Percentiles rank a stretch among this genome's conserved stretches.
These are phyloP conservation scores for Tilletiopsis washingtonensis DNA, from an alignment of 1,284 basidiomycete genomes.

Conservation along the genomic window DNA sequence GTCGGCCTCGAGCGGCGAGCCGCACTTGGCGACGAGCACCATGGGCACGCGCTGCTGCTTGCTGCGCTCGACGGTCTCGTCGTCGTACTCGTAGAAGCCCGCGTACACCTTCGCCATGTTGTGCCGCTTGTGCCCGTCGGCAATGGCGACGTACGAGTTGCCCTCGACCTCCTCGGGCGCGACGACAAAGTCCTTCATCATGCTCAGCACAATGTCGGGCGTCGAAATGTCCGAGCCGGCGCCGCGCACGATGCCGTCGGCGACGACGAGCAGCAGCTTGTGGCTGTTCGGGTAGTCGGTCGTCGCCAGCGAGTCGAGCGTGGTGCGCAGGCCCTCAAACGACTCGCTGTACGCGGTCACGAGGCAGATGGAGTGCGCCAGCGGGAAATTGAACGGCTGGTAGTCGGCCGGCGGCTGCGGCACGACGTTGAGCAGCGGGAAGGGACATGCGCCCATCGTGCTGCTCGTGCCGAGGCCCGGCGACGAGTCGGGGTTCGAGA, in stretches of 20 bases:
- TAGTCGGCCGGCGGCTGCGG: slow-evolving; percentile 85
- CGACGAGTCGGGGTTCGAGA: slow-evolving; percentile 22
- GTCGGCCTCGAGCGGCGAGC: slow-evolving; percentile 64
- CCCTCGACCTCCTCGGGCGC: slow-evolving; percentile 77
- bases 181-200: slow-evolving; percentile 97
- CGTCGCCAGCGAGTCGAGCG: slow-evolving; percentile 91
- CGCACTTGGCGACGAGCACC: slow-evolving; percentile 77
- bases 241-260: slow-evolving; percentile 97
- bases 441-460: slow-evolving; percentile 55
- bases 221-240: slow-evolving; percentile 45
- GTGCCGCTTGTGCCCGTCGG: slow-evolving; percentile 96
- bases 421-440: slow-evolving; percentile 80
- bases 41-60: slow-evolving; percentile 97
- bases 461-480: slow-evolving; percentile 15
- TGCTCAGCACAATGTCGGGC: slow-evolving; percentile 85
- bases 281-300: slow-evolving; percentile 98
- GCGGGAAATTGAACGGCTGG: slow-evolving; percentile 91
- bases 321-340: slow-evolving; percentile 89
- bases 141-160: slow-evolving; percentile 95
- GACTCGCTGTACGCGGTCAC: slow-evolving; percentile 99
- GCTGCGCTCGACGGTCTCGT: slow-evolving; percentile 76
- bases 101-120: slow-evolving; percentile 99
- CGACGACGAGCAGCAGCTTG: slow-evolving; percentile 90
- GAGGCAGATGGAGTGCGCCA: slow-evolving; percentile 86
- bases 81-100: slow-evolving; percentile 93